phyloP scores from a whole-genome alignment of 1,139 yeast species.

The Geotrichum carabidarum region DNA sequence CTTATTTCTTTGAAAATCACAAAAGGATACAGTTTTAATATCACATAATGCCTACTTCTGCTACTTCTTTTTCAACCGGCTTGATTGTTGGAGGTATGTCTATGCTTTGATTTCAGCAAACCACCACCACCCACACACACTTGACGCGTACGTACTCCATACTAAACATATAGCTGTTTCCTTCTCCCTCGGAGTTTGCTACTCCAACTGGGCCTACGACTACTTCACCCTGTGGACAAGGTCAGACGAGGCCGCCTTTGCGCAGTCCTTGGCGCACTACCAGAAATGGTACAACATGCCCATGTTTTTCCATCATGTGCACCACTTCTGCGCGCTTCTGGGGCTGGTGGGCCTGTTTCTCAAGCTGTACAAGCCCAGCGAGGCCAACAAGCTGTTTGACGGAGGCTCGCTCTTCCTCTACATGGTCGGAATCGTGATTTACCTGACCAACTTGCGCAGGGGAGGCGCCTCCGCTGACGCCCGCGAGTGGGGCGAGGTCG shows the following conservation, averaged over 20 bases:
- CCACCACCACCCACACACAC: neutral
- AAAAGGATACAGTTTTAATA: neutral
- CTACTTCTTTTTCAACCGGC: constrained; percentile 38
- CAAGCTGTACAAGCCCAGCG: constrained; percentile 79
- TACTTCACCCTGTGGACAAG: constrained; percentile 65
- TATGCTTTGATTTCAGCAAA: neutral
- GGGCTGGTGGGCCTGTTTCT: constrained; percentile 71
- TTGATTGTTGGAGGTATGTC: constrained; percentile 32
- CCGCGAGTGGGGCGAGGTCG: constrained; percentile 93
- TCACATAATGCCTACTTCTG: constrained; percentile 31
- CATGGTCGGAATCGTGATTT: constrained; percentile 68
- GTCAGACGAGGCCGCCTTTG: constrained; percentile 49
- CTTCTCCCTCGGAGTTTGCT: constrained; percentile 74
- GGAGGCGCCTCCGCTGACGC: constrained; percentile 67
- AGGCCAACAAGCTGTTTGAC: constrained; percentile 80
- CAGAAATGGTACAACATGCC: constrained; percentile 66
- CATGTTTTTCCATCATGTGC: constrained; percentile 50
- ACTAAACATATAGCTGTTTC: constrained; percentile 44
- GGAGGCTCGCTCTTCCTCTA: constrained; percentile 74
- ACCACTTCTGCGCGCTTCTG: constrained; percentile 54
- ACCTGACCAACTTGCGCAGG: constrained; percentile 77
- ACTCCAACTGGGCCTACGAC: constrained; percentile 79
- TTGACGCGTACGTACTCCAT: neutral
- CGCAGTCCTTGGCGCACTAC: constrained; percentile 65
- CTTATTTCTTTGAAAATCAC: neutral